Evolutionary conservation across 1,284 basidiomycete species (phyloP).

Genomic region (Neolentinus lepideus): DNA sequence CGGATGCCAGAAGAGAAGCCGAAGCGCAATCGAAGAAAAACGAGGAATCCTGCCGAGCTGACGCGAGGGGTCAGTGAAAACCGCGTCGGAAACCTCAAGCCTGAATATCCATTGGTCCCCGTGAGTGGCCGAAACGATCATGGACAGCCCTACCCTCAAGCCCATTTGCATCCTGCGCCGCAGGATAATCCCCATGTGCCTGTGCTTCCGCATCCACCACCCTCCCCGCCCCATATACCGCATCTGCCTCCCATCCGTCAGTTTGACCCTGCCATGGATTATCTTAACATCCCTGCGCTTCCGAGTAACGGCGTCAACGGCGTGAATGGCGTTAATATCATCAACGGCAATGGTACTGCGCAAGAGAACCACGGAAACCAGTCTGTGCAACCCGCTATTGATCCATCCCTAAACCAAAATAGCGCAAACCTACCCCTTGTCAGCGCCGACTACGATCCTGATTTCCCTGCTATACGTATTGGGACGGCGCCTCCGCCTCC

Average conservation of each 20-base stretch:
- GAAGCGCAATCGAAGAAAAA: slow-evolving; percentile 46
- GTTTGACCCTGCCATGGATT: not conserved
- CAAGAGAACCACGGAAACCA: not conserved
- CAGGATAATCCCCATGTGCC: not conserved
- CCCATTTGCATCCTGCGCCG: not conserved
- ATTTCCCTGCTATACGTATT: slow-evolving; percentile 19
- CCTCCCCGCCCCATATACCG: not conserved
- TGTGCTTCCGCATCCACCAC: not conserved
- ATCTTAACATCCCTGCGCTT: not conserved
- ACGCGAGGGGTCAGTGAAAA: not conserved
- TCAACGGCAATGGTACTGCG: not conserved
- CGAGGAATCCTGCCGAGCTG: not conserved
- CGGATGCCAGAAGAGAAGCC: slow-evolving; percentile 60
- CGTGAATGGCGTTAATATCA: not conserved
- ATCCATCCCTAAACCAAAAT: not conserved
- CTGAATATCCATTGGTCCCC: not conserved
- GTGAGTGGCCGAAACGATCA: not conserved
- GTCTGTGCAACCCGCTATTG: not conserved
- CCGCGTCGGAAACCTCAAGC: not conserved
- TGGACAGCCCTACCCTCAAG: slow-evolving; percentile 1
- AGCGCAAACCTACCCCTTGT: not conserved
- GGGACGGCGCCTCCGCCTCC: slow-evolving; percentile 52
- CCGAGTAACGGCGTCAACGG: not conserved
- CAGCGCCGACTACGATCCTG: not conserved
- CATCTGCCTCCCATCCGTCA: not conserved